These are phyloP conservation scores for Hypoxylon sp. DNA, from an alignment of 2,329 filamentous ascomycete genomes.

Conservation along the genomic window DNA sequence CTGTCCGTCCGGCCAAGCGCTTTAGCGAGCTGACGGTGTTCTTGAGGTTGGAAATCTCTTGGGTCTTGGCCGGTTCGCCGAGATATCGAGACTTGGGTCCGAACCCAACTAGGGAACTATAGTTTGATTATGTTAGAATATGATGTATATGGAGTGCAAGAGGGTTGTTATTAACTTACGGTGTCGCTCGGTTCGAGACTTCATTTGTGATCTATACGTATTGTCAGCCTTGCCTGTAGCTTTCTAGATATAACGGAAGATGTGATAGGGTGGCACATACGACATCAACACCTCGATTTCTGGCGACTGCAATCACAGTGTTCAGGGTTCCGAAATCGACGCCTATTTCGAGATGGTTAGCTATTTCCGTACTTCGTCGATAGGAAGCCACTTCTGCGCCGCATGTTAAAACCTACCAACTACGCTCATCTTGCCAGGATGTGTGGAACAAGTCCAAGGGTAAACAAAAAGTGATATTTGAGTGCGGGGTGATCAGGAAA, in stretches of 20 bases:
- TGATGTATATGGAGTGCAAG: conserved; percentile 25
- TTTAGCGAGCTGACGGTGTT: conserved; percentile 96
- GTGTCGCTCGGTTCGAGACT: conserved; percentile 97
- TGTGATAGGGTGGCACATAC: conserved; percentile 71
- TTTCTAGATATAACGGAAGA: conserved; percentile 36
- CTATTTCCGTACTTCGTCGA: conserved; percentile 9
- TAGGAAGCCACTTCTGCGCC: conserved; percentile 3
- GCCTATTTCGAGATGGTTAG: conserved; percentile 63
- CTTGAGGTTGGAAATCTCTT: conserved; percentile 99
- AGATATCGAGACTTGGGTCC: conserved; percentile 94
- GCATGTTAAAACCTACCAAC: conserved; percentile 60
- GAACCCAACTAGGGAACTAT: conserved; percentile 92
- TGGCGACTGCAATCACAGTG: conserved; percentile 96
- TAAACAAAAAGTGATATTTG: conserved; percentile 45
- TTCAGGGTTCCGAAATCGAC: conserved; percentile 97
- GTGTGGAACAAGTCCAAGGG: conserved; percentile 36
- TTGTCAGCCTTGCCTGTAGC: conserved; percentile 39
- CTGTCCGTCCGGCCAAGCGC: conserved; percentile 88
- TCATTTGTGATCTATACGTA: conserved; percentile 91
- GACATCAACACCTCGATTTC: conserved; percentile 99
- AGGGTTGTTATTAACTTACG: conserved; percentile 74
- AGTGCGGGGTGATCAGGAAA: conserved; percentile 42
- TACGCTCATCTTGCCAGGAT: conserved; percentile 67
- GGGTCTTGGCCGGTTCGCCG: conserved; percentile 96
- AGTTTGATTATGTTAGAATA: conserved; percentile 45